Conservation (phyloP, 164 flowering plant species). For the Tetrastigma voinierianum region DNA sequence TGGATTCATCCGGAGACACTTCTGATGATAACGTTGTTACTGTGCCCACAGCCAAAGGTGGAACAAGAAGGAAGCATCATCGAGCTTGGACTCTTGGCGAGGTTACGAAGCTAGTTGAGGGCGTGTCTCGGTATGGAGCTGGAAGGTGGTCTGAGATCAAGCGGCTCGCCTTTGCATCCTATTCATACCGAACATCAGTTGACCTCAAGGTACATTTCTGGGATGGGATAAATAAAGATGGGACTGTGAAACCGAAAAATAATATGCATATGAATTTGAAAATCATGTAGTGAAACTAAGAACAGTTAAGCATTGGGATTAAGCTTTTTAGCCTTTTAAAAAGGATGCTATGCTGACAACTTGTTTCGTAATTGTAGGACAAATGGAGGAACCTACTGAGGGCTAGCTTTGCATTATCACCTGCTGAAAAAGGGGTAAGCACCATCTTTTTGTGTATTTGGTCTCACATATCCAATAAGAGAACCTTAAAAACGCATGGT, state of each 20-base stretch:
- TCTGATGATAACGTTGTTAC: slow-evolving; percentile 45
- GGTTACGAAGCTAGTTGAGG: slow-evolving; percentile 89
- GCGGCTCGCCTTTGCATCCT: slow-evolving; percentile 76
- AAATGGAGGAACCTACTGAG: slow-evolving; percentile 97
- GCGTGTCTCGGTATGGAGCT: slow-evolving; percentile 87
- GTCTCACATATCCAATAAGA: too few relatives aligned
- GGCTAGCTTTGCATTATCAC: slow-evolving; percentile 74
- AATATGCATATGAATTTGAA: not conserved
- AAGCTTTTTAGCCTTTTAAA: not conserved
- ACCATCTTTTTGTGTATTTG: not conserved
- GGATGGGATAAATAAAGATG: not conserved
- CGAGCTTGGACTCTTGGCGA: slow-evolving; percentile 90
- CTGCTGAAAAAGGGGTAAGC: slow-evolving; percentile 65
- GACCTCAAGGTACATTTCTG: slow-evolving; percentile 74
- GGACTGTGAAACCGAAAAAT: not conserved
- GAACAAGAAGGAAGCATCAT: slow-evolving; percentile 87
- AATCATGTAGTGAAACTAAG: not conserved
- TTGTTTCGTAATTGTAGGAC: slow-evolving; percentile 52
- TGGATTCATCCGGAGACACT: slow-evolving; percentile 38
- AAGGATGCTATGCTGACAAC: not conserved
- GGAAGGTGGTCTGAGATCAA: slow-evolving; percentile 99
- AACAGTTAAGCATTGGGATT: not conserved
- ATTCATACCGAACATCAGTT: slow-evolving; percentile 84
- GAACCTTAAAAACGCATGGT: too few relatives aligned
- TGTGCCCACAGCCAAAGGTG: slow-evolving; percentile 62